A percentile compares a stretch with the other conserved stretches of the same genome.
phyloP scores from a whole-genome alignment of 2,329 filamentous ascomycete genomes.

The Colletotrichum viniferum region DNA sequence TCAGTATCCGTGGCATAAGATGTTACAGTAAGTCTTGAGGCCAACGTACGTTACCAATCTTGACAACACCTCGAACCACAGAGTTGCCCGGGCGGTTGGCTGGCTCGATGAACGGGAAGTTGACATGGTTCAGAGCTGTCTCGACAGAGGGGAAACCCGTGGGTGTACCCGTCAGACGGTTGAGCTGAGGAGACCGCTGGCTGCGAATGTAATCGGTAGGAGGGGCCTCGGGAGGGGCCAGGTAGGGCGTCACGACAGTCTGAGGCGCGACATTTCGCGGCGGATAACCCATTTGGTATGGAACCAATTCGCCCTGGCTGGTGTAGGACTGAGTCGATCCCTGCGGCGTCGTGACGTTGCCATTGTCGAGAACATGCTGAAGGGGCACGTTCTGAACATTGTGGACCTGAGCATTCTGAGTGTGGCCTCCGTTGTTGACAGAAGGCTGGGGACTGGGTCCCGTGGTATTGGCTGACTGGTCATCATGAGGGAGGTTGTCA shows the following conservation, averaged over 20 bases:
- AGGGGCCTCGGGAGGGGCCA: background rate
- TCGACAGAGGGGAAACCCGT: slow-evolving; percentile 37
- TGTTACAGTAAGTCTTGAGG: background rate
- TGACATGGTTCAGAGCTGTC: slow-evolving; percentile 38
- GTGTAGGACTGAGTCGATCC: background rate
- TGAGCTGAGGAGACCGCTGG: slow-evolving; percentile 41
- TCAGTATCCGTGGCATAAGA: background rate
- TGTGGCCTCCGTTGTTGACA: background rate
- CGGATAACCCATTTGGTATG: background rate
- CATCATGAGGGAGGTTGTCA: background rate
- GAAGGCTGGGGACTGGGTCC: background rate
- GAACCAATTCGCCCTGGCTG: slow-evolving; percentile 3
- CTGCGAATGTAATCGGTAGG: slow-evolving; percentile 24
- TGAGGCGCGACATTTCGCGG: background rate
- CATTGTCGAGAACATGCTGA: background rate
- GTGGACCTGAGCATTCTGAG: background rate
- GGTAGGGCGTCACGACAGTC: background rate
- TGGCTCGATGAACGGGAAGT: slow-evolving; percentile 54
- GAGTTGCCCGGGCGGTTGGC: slow-evolving; percentile 24
- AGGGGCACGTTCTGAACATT: background rate
- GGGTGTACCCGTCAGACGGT: slow-evolving; percentile 36
- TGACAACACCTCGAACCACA: slow-evolving; percentile 46
- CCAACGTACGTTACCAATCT: slow-evolving; percentile 53
- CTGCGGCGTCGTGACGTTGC: background rate
- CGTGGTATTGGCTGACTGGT: background rate